These are phyloP conservation scores for Mortierella sp. DNA, from an alignment of 371 early-diverging fungal genomes.

Conservation along the genomic window DNA sequence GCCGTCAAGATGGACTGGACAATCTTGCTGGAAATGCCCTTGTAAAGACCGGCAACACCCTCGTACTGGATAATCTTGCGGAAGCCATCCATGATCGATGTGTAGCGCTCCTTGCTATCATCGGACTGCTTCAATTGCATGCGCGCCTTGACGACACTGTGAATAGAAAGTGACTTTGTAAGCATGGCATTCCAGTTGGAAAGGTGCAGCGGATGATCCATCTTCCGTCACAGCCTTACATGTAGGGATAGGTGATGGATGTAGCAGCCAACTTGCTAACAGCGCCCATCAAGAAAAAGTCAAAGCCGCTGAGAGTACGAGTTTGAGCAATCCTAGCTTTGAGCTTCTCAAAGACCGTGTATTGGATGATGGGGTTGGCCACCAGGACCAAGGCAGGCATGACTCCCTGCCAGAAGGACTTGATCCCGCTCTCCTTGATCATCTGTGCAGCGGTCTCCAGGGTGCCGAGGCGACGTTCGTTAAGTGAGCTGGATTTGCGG, in stretches of 20 bases:
- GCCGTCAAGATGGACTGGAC: conserved; percentile 91
- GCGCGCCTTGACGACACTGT: conserved; percentile 91
- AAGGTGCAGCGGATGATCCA: too few species aligned
- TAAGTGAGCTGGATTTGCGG: conserved; percentile 62
- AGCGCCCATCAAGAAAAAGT: conserved; percentile 96
- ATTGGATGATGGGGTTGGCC: conserved; percentile 98
- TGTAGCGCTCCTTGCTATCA: conserved; percentile 79
- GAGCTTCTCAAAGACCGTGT: conserved; percentile 94
- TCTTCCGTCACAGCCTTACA: conserved; percentile 65
- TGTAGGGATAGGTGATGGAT: conserved; percentile 96
- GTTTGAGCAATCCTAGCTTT: conserved; percentile 73
- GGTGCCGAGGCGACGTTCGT: conserved; percentile 54
- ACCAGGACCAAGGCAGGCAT: conserved; percentile 95
- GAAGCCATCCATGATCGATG: conserved; percentile 87
- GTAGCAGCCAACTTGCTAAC: conserved; percentile 95
- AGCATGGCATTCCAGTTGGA: neutral
- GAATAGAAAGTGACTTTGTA: neutral
- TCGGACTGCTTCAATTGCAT: conserved; percentile 92
- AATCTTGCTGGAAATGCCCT: conserved; percentile 94
- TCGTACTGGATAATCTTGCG: conserved; percentile 88
- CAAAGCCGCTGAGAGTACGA: conserved; percentile 73
- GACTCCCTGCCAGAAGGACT: conserved; percentile 89
- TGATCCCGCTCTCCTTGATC: conserved; percentile 86
- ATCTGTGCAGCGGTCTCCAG: conserved; percentile 72
- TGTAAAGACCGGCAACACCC: conserved; percentile 85